Evolutionary conservation across 78 protist species (phyloP), one percentile per base, ranked within the genome.

Genomic region (Trichosphaerium sp.): DNA sequence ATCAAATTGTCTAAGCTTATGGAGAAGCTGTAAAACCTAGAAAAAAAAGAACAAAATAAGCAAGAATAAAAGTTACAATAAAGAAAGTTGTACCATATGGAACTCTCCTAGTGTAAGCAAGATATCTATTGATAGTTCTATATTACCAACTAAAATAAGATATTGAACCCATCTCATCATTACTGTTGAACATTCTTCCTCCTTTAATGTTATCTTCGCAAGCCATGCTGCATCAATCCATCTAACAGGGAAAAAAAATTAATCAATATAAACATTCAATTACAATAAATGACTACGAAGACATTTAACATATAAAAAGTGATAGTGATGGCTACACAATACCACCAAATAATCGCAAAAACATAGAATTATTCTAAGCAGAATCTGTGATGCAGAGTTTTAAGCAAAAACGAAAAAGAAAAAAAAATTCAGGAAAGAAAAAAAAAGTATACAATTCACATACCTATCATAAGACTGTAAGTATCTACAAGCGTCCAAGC

Each of bases 401-500:
- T n/a, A n/a, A n/a, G n/a, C n/a, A n/a, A n/a, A n/a, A n/a, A n/a
- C n/a, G n/a, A n/a, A n/a, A n/a, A n/a, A n/a, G n/a, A n/a, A n/a
- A n/a, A n/a, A n/a, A n/a, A n/a, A n/a, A n/a, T n/a, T n/a, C n/a
- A n/a, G n/a, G n/a, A n/a, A n/a, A n/a, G n/a, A n/a, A n/a, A n/a
- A n/a, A n/a, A n/a, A n/a, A n/a, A n/a, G n/a, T n/a, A n/a, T n/a
- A n/a, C n/a, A n/a, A n/a, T n/a, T n/a, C n/a, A n/a, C n/a, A n/a
- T n/a, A n/a, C n/a, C n/a, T n/a, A 12, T 68, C 49, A n/a, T 52
- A 47, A 15, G 63, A 44, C 52, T 61, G 74, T 4, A 76, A 57
- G 39, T 76, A 76, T 28, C 60, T 68, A 29, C 82, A 76, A 4
- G 82, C 82, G n/a, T 76, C 82, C 26, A 65, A 32, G 7, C 63